Evolutionary conservation across 2,329 filamentous ascomycete genomes (phyloP), one percentile per base, ranked within the genome.

Genomic region (Sphaerostilbella broomeana): DNA sequence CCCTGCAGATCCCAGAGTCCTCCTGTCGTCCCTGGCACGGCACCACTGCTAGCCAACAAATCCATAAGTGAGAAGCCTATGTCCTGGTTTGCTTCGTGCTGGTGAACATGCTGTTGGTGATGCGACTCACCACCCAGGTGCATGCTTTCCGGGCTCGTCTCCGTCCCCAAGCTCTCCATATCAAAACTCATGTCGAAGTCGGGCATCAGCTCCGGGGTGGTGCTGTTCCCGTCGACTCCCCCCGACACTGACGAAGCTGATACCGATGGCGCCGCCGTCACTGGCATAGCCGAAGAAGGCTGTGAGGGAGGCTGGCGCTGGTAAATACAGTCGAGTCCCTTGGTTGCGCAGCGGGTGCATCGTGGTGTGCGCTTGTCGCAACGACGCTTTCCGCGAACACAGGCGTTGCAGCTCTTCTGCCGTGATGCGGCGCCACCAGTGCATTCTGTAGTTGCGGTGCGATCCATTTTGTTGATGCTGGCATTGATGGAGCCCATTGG

Each of bases 341-440:
- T 67, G 49, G 59, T 60, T 4, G 55, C 55, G 49, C 66, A 71
- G 36, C 66, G 64, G 16, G 59, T 59, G 50, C 66, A 70, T 31
- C 55, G 53, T 12, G 68, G 67, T 7, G 54, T 56, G 31, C 52
- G 58, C 58, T 70, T 69, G 51, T 71, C 67, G 52, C 68, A 71
- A 43, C 66, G 61, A 35, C 67, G 59, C 52, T 71, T 71, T 52
- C 65, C 62, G 38, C 60, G 60, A 34, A 70, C 67, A 48, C 68
- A 71, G 38, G 65, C 61, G 46, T 70, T 67, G 58, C 67, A 70
- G 56, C 64, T 70, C 60, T 68, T 70, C 49, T 70, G 68, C 43
- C 66, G 57, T 72, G 62, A 77, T 29, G 62, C 59, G 25, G 61
- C 57, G 24, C 49, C 27, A 15, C 29, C 28, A n/a, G n/a, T n/a